Evolutionary conservation across 257 asterid species (phyloP), one percentile per base, ranked within the genome.

Genomic region (Knoxia roxburghii): DNA sequence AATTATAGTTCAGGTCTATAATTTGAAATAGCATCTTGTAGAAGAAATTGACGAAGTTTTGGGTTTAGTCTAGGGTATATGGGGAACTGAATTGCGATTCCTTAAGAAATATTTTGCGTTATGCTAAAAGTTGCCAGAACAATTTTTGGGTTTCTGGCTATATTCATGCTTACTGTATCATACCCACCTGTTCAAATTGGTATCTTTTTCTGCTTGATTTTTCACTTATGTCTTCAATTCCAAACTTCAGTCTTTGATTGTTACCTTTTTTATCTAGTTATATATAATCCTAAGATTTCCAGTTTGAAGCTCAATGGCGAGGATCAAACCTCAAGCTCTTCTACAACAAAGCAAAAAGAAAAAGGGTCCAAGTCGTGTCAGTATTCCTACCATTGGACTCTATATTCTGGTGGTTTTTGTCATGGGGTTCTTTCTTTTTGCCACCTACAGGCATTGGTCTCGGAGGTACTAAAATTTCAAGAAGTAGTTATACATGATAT

Each of bases 321-420:
- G 80, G 76, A 83, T 83, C 68, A 83, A 83, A 60, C 88, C 85
- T 27, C 88, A 80, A 76, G 82, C 85, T 48, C 84, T 83, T 61
- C 62, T 83, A 32, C 82, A 70, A 51, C 88, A 80, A 65, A 83
- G 86, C 81, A 83, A 83, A 71, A 83, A 76, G 84, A 83, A 80
- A 73, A 80, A 83, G 68, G 79, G 69, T 20, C 84, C 84, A 2
- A 78, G 76, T 68, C 75, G 76, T 14, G 54, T 72, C 56, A 76
- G 85, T 43, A 61, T 64, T n/a, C 61, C 80, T 37, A 83, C 82
- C 12, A 63, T 83, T 26, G 60, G 63, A 9, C 68, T 80, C 24
- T 83, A 83, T 64, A 67, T 55, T 10, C 48, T 80, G 32, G 56
- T 83, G 20, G 60, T 72, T 37, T 52, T 76, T 24, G 78, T 72